Conservation (phyloP, 1,139 yeast genomes). For the Hyphopichia burtonii region DNA sequence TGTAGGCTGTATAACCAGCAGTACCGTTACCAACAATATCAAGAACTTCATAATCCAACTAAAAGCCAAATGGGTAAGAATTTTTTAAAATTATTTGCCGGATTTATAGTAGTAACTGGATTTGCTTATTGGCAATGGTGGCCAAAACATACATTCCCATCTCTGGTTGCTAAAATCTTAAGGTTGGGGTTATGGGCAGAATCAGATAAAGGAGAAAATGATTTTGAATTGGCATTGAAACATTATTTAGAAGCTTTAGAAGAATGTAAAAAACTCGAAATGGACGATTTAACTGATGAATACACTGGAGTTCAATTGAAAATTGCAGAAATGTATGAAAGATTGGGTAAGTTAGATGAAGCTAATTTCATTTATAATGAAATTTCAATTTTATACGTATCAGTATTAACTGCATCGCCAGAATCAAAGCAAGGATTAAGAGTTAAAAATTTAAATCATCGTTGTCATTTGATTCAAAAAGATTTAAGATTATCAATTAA, state of each 20-base stretch:
- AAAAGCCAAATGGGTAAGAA: conserved; percentile 19
- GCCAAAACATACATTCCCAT: conserved; percentile 58
- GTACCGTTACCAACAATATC: conserved; percentile 11
- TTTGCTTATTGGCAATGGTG: conserved; percentile 53
- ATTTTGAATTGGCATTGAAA: conserved; percentile 64
- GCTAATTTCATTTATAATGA: conserved; percentile 69
- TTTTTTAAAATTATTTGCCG: conserved; percentile 26
- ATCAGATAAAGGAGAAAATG: conserved; percentile 64
- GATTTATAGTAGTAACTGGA: conserved; percentile 11
- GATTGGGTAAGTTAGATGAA: conserved; percentile 56
- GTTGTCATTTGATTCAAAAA: conserved; percentile 67
- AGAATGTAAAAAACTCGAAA: conserved; percentile 37
- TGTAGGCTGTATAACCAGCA: neutral
- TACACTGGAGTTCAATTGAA: conserved; percentile 82
- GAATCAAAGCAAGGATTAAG: conserved; percentile 19
- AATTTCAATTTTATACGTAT: conserved; percentile 60
- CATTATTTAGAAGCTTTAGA: conserved; percentile 60
- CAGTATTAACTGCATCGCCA: conserved; percentile 46
- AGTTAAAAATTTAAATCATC: conserved; percentile 23
- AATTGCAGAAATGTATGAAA: conserved; percentile 82
- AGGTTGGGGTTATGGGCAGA: conserved; percentile 86
- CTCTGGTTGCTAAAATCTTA: conserved; percentile 63
- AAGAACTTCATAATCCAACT: conserved; percentile 12
- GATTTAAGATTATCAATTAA: conserved; percentile 70
- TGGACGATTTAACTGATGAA: conserved; percentile 49